Evolutionary conservation across 2,329 filamentous ascomycete species (phyloP).

Genomic region (Cryphonectria japonica): DNA sequence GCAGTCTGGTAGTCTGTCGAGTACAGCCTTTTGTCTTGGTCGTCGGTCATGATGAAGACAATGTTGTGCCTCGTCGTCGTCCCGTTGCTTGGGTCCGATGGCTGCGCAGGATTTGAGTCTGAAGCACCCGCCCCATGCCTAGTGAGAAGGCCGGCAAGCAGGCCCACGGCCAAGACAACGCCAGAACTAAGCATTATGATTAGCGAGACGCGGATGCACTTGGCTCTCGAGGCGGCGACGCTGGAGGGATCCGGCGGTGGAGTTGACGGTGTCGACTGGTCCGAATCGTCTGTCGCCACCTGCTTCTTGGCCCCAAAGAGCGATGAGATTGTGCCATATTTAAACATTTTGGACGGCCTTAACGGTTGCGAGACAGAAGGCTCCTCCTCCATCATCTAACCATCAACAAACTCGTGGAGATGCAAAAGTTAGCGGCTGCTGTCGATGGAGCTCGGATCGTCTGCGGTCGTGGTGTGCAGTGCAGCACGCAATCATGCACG

Average conservation of each 20-base stretch:
- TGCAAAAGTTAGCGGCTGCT: background rate
- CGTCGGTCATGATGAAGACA: constrained; percentile 34
- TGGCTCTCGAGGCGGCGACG: constrained; percentile 9
- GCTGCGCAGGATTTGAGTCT: background rate
- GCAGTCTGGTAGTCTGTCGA: constrained; percentile 30
- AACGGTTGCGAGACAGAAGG: constrained; percentile 2
- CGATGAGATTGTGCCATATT: constrained; percentile 17
- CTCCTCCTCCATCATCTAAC: constrained; percentile 2
- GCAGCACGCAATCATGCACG: constrained; percentile 27
- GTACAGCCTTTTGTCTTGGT: constrained; percentile 32
- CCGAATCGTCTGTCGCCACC: background rate
- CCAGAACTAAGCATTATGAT: constrained; percentile 23
- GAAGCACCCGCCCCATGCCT: constrained; percentile 10
- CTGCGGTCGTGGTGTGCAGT: background rate
- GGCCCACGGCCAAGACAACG: constrained; percentile 21
- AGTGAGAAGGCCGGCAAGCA: constrained; percentile 26
- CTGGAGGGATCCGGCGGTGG: background rate
- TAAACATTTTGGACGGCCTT: constrained; percentile 14
- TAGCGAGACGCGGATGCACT: constrained; percentile 19
- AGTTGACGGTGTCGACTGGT: background rate
- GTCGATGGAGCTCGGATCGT: background rate
- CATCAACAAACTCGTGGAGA: background rate
- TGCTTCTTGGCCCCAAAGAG: constrained; percentile 8
- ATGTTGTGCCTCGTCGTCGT: constrained; percentile 31
- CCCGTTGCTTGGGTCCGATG: background rate